These are phyloP conservation scores for Pistacia integerrima DNA, from an alignment of 345 rosid species.

Conservation along the genomic window DNA sequence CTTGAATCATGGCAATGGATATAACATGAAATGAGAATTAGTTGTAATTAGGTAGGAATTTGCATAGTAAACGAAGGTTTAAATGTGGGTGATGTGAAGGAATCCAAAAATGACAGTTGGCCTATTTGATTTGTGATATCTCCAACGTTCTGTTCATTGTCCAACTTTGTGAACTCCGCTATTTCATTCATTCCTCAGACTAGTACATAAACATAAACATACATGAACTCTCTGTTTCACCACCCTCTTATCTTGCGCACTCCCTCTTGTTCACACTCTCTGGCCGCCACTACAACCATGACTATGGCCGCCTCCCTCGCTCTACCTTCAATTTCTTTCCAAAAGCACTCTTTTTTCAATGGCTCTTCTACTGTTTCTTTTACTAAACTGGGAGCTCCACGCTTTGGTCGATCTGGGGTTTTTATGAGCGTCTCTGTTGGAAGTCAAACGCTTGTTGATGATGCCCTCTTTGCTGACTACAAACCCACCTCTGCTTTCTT, in stretches of 20 bases:
- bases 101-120: slow-evolving; percentile 10
- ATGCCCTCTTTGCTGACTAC: slow-evolving; percentile 72
- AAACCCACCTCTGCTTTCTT: slow-evolving; percentile 77
- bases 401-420: slow-evolving; percentile 56
- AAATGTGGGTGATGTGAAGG: background rate
- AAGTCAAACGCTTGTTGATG: slow-evolving; percentile 53
- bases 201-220: background rate
- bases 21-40: too few species aligned
- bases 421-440: slow-evolving; percentile 68
- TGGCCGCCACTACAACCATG: slow-evolving; percentile 21
- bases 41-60: too few species aligned
- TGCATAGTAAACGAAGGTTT: too few species aligned
- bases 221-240: slow-evolving; percentile 38
- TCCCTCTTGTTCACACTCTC: slow-evolving; percentile 13
- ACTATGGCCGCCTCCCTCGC: slow-evolving; percentile 47
- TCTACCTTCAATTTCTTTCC: slow-evolving; percentile 43
- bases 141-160: too few species aligned
- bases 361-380: slow-evolving; percentile 13
- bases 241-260: slow-evolving; percentile 41
- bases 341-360: slow-evolving; percentile 21
- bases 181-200: too few species aligned
- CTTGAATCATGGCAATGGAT: too few species aligned
- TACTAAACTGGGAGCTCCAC: slow-evolving; percentile 20
- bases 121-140: background rate
- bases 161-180: background rate